Conservation (phyloP, 139 green algal species). For the Diplosphaera chodatii region DNA sequence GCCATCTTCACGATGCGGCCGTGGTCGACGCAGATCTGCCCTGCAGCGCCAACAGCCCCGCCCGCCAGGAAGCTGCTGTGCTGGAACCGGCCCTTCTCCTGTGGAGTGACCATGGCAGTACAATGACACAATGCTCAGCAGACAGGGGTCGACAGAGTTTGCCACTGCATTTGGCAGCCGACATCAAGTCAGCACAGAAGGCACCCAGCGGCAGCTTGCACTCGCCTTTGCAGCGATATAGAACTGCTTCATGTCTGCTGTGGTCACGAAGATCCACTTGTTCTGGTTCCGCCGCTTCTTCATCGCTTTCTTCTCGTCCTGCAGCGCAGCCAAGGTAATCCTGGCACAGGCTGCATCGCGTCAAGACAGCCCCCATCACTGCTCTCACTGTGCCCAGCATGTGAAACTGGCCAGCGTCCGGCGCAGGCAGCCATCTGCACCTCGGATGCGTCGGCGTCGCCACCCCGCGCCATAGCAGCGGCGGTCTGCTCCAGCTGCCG, state of each 20-base stretch:
- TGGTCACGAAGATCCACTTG: constrained; percentile 64
- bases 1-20: constrained; percentile 48
- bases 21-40: constrained; percentile 39
- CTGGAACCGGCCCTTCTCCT: constrained; percentile 46
- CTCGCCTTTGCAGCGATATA: constrained; percentile 47
- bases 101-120: too few relatives aligned
- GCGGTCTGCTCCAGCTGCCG: not conserved
- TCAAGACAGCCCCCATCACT: too few relatives aligned
- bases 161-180: too few relatives aligned
- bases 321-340: too few relatives aligned
- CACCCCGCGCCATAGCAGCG: not conserved
- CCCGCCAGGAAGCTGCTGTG: constrained; percentile 58
- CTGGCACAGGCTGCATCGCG: too few relatives aligned
- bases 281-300: constrained; percentile 28
- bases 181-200: too few relatives aligned
- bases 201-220: too few relatives aligned
- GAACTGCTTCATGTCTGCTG: constrained; percentile 28
- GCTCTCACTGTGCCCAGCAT: too few relatives aligned
- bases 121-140: too few relatives aligned
- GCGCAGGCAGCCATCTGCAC: too few relatives aligned
- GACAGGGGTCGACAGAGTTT: too few relatives aligned
- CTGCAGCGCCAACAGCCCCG: constrained; percentile 47
- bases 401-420: too few relatives aligned
- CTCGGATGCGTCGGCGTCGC: constrained; percentile 5
- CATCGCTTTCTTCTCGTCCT: constrained; percentile 1